These are phyloP conservation scores for Ceratocystis lukuohia DNA, from an alignment of 2,329 filamentous ascomycete genomes.

Conservation along the genomic window DNA sequence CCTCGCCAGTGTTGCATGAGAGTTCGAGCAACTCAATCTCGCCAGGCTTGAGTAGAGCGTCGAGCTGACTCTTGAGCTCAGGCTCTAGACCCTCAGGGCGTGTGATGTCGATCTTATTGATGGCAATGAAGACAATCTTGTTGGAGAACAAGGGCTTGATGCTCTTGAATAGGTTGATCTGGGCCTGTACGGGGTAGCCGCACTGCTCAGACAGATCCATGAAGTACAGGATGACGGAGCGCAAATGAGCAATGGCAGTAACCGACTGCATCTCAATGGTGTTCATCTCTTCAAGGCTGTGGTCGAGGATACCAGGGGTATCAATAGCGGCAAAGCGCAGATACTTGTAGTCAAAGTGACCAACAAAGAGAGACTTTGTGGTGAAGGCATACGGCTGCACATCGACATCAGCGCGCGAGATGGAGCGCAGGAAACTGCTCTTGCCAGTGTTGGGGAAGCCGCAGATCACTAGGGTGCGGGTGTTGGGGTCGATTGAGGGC, in stretches of 20 bases:
- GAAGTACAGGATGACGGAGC: slow-evolving; percentile 91
- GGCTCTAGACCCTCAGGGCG: slow-evolving; percentile 74
- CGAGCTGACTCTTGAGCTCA: slow-evolving; percentile 63
- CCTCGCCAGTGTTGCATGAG: slow-evolving; percentile 89
- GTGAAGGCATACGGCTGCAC: slow-evolving; percentile 92
- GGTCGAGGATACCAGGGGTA: slow-evolving; percentile 95
- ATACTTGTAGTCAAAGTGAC: slow-evolving; percentile 89
- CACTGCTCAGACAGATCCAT: slow-evolving; percentile 97
- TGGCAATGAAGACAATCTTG: slow-evolving; percentile 89
- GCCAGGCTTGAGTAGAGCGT: slow-evolving; percentile 67
- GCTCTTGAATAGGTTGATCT: slow-evolving; percentile 89
- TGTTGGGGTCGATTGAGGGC: slow-evolving; percentile 96
- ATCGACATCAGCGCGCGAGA: slow-evolving; percentile 89
- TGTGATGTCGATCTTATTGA: slow-evolving; percentile 96
- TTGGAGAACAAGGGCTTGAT: slow-evolving; percentile 96
- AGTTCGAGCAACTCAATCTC: slow-evolving; percentile 89
- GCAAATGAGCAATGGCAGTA: slow-evolving; percentile 90
- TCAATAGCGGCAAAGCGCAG: slow-evolving; percentile 63
- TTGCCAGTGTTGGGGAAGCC: slow-evolving; percentile 98
- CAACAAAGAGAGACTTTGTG: slow-evolving; percentile 92
- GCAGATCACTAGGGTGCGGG: slow-evolving; percentile 86
- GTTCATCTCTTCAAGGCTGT: slow-evolving; percentile 98
- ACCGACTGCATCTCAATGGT: slow-evolving; percentile 94
- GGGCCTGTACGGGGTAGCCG: slow-evolving; percentile 80
- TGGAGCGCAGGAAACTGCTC: slow-evolving; percentile 83